A percentile compares a stretch with the other conserved stretches of the same genome.
Conservation (phyloP, 768 basidiomycete genomes). For the Crepidotus variabilis region DNA sequence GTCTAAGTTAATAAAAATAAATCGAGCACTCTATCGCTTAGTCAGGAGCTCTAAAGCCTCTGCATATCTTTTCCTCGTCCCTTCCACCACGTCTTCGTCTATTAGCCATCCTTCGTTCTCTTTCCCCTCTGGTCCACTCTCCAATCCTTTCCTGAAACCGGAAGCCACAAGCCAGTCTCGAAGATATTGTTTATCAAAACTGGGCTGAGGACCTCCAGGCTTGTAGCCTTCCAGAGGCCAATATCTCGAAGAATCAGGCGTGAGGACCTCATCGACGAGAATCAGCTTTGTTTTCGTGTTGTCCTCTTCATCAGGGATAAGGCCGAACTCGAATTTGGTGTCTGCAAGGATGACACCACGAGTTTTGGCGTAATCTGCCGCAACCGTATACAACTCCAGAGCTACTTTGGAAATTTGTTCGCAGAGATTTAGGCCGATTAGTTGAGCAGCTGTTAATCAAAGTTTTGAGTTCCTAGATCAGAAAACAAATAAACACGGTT, state of each 20-base stretch:
- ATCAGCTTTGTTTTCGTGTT: slow-evolving; percentile 51
- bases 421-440: slow-evolving; percentile 68
- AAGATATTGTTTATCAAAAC: slow-evolving; percentile 97
- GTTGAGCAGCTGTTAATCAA: slow-evolving; percentile 45
- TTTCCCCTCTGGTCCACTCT: slow-evolving; percentile 63
- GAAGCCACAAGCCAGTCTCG: slow-evolving; percentile 79
- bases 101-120: slow-evolving; percentile 77
- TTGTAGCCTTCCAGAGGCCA: slow-evolving; percentile 81
- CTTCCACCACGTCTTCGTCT: slow-evolving; percentile 68
- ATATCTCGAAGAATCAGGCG: slow-evolving; percentile 96
- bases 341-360: slow-evolving; percentile 93
- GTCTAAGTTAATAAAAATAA: neutral
- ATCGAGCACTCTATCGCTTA: slow-evolving; percentile 2
- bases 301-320: slow-evolving; percentile 40
- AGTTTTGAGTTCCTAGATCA: slow-evolving; percentile 1
- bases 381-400: slow-evolving; percentile 66
- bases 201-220: slow-evolving; percentile 74
- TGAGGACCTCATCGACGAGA: slow-evolving; percentile 94
- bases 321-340: slow-evolving; percentile 98
- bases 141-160: slow-evolving; percentile 79
- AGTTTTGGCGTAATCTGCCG: slow-evolving; percentile 66
- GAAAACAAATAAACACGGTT: slow-evolving; percentile 6
- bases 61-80: slow-evolving; percentile 74
- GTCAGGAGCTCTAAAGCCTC: slow-evolving; percentile 69
- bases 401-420: slow-evolving; percentile 55